phyloP scores from a whole-genome alignment of 106 monocot genomes.

The Dendrobium chrysotoxum region DNA sequence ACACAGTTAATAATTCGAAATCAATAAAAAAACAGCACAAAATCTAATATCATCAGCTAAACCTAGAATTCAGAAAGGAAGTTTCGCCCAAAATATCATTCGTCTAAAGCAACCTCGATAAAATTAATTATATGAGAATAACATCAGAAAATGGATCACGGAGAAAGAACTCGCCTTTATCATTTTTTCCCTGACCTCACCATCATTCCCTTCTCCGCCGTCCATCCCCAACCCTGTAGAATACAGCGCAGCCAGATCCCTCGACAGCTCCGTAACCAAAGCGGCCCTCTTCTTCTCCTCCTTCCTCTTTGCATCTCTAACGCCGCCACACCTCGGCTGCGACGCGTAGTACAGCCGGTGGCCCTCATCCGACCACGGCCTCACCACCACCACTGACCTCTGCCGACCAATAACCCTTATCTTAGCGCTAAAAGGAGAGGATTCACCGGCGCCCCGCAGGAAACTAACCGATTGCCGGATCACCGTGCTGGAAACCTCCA shows the following conservation, averaged over 20 bases:
- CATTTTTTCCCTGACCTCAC: conserved; percentile 20
- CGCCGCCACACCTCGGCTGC: conserved; percentile 3
- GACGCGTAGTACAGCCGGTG: conserved; percentile 18
- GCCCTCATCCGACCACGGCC: conserved; percentile 9
- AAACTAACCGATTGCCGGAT: conserved; percentile 1
- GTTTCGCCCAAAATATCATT: not conserved
- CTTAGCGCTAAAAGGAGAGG: not conserved
- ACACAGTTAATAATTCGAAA: not conserved
- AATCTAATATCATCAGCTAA: not conserved
- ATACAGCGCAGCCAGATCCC: conserved; percentile 18
- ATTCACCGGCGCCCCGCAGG: not conserved
- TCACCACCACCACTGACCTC: not conserved
- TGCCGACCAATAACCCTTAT: not conserved
- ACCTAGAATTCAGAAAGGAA: not conserved
- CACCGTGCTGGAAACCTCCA: conserved; percentile 3
- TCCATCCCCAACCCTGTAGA: conserved; percentile 12
- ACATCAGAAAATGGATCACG: not conserved
- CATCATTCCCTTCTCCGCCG: conserved; percentile 3
- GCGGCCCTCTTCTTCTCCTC: conserved; percentile 29
- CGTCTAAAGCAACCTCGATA: not conserved
- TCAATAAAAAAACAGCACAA: not conserved
- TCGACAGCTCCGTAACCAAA: conserved; percentile 29
- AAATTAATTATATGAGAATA: not conserved
- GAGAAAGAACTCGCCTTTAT: conserved; percentile 28
- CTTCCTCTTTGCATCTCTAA: conserved; percentile 15